Conservation (phyloP, 75 land plant genomes). For the Pinus albicaulis region DNA sequence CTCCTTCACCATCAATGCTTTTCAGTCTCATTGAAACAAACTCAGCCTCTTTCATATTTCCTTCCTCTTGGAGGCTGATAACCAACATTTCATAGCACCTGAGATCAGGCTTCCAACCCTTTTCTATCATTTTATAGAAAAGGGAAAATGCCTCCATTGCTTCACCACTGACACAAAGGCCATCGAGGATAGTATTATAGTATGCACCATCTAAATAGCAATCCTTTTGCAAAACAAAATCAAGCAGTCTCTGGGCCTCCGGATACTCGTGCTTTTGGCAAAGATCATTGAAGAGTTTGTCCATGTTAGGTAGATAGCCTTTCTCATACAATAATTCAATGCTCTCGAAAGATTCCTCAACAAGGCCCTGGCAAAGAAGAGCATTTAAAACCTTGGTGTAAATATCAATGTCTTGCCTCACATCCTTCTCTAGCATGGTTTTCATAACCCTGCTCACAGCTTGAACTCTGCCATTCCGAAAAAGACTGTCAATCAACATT, state of each 20-base stretch:
- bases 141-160: slow-evolving; percentile 44
- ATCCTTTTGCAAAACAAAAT: slow-evolving; percentile 34
- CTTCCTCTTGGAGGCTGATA: slow-evolving; percentile 22
- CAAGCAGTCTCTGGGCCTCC: slow-evolving; percentile 33
- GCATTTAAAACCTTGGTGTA: slow-evolving; percentile 31
- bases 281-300: slow-evolving; percentile 35
- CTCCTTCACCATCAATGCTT: not conserved
- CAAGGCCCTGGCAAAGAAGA: slow-evolving; percentile 25
- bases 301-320: slow-evolving; percentile 46
- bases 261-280: slow-evolving; percentile 23
- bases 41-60: slow-evolving; percentile 40
- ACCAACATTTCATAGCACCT: slow-evolving; percentile 26
- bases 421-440: slow-evolving; percentile 55
- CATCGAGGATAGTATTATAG: slow-evolving; percentile 24
- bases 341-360: slow-evolving; percentile 32
- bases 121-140: slow-evolving; percentile 45
- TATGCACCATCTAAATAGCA: slow-evolving; percentile 18
- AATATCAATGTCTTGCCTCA: slow-evolving; percentile 50
- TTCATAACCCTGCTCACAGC: slow-evolving; percentile 48
- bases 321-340: slow-evolving; percentile 32
- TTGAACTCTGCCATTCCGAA: slow-evolving; percentile 23
- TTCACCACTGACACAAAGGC: slow-evolving; percentile 31
- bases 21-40: slow-evolving; percentile 34
- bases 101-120: slow-evolving; percentile 13
- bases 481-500: slow-evolving; percentile 47